phyloP scores from a whole-genome alignment of 495 filamentous ascomycete genomes.

The Geopyxis carbonaria region DNA sequence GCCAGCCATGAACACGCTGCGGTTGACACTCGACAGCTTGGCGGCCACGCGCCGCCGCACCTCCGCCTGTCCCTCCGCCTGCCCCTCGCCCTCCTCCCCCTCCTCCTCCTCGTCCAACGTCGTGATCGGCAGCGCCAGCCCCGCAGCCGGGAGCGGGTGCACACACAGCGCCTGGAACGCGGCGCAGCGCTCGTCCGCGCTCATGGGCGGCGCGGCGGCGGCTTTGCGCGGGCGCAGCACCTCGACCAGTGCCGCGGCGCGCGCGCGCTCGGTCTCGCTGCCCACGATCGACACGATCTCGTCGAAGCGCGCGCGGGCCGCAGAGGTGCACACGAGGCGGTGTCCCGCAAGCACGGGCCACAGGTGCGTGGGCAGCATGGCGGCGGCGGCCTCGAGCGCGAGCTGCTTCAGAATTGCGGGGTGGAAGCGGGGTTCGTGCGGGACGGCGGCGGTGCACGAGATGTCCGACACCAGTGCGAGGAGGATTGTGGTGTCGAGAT shows the following conservation, averaged over 20 bases:
- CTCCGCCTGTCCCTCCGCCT: conserved; percentile 4
- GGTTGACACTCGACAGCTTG: conserved; percentile 43
- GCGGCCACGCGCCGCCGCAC: conserved; percentile 23
- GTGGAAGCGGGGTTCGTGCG: conserved; percentile 26
- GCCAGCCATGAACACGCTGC: conserved; percentile 50
- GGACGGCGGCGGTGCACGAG: conserved; percentile 25
- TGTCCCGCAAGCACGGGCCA: conserved; percentile 27
- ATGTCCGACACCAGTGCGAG: conserved; percentile 29
- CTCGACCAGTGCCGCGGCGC: conserved; percentile 25
- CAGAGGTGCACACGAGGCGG: conserved; percentile 27
- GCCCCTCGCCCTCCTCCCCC: neutral
- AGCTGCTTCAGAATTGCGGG: conserved; percentile 26
- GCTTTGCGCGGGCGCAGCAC: neutral
- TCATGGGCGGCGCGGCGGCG: neutral
- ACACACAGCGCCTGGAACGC: conserved; percentile 21
- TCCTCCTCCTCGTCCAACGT: conserved; percentile 1
- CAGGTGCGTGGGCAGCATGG: conserved; percentile 25
- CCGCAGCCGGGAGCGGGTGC: conserved; percentile 16
- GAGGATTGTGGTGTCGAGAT: conserved; percentile 30
- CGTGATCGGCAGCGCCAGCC: conserved; percentile 3
- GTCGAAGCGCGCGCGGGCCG: conserved; percentile 28
- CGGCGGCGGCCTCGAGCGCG: conserved; percentile 20
- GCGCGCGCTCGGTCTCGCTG: conserved; percentile 26
- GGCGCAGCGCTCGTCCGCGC: conserved; percentile 7
- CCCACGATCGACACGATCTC: conserved; percentile 28